Evolutionary conservation across 768 basidiomycete species (phyloP).

Genomic region (Fomitopsis pulvina): DNA sequence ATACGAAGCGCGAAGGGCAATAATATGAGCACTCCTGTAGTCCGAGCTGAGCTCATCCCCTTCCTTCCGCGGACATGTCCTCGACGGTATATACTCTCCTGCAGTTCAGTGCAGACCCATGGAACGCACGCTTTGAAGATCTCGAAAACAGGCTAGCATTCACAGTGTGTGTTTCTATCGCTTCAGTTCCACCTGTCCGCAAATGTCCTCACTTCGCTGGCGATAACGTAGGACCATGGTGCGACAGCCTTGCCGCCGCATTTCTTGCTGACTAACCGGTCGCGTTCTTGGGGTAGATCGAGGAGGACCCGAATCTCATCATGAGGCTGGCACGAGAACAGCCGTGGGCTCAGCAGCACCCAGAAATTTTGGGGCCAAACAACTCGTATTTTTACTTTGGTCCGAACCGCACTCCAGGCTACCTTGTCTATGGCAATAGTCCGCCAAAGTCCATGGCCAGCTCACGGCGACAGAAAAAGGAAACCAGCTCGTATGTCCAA

Average conservation of each 20-base stretch:
- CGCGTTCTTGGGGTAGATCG: constrained; percentile 35
- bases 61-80: constrained; percentile 25
- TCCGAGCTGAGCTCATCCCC: constrained; percentile 10
- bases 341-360: constrained; percentile 61
- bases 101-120: constrained; percentile 61
- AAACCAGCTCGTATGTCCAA: constrained; percentile 52
- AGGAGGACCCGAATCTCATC: constrained; percentile 51
- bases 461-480: constrained; percentile 49
- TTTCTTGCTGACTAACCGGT: not conserved
- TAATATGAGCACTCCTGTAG: constrained; percentile 2
- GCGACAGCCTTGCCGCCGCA: not conserved
- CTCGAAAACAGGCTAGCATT: constrained; percentile 58
- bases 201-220: not conserved
- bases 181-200: not conserved
- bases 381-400: constrained; percentile 75
- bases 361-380: constrained; percentile 73
- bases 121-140: constrained; percentile 57
- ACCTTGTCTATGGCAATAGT: constrained; percentile 64
- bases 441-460: constrained; percentile 49
- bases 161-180: constrained; percentile 45
- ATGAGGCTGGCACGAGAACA: constrained; percentile 59
- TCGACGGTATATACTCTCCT: constrained; percentile 40
- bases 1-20: constrained; percentile 2
- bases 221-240: constrained; percentile 12
- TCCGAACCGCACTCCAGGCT: constrained; percentile 52